Percentiles rank a stretch among this genome's conserved stretches.
Evolutionary conservation across 257 asterid species (phyloP).

Genomic region (Ajuga chamaepitys): DNA sequence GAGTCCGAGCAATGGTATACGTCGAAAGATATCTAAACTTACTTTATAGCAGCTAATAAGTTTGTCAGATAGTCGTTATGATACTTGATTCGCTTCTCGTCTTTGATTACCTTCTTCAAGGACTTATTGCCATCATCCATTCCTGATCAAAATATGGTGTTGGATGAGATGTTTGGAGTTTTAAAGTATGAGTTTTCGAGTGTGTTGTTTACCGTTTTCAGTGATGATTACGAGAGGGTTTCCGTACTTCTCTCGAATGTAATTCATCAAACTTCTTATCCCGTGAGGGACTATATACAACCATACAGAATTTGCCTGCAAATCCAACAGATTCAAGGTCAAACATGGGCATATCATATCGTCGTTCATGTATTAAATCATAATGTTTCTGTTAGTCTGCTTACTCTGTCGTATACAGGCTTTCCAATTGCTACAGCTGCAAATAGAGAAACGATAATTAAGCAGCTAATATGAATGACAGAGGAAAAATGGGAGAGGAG

Average conservation of each 20-base stretch:
- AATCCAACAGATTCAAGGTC: not conserved
- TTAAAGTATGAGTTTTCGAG: not conserved
- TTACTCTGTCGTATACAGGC: constrained; percentile 25
- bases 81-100: constrained; percentile 66
- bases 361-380: too few species aligned
- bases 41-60: constrained; percentile 65
- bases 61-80: constrained; percentile 65
- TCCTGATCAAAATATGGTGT: constrained; percentile 31
- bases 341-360: not conserved
- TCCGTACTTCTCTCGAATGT: constrained; percentile 58
- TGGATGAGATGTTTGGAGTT: not conserved
- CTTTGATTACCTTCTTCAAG: constrained; percentile 42
- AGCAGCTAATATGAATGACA: too few species aligned
- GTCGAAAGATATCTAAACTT: constrained; percentile 10
- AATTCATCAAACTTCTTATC: constrained; percentile 70
- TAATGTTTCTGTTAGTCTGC: not conserved
- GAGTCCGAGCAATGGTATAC: too few species aligned
- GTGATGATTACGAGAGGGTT: constrained; percentile 71
- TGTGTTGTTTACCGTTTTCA: constrained; percentile 78
- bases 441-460: not conserved
- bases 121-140: constrained; percentile 74
- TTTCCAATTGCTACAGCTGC: constrained; percentile 28
- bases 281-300: constrained; percentile 76
- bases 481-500: not conserved
- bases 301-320: constrained; percentile 88